A percentile compares a stretch with the other conserved stretches of the same genome.
These are phyloP conservation scores for Syzygium aqueum DNA, from an alignment of 345 rosid genomes.

Conservation along the genomic window DNA sequence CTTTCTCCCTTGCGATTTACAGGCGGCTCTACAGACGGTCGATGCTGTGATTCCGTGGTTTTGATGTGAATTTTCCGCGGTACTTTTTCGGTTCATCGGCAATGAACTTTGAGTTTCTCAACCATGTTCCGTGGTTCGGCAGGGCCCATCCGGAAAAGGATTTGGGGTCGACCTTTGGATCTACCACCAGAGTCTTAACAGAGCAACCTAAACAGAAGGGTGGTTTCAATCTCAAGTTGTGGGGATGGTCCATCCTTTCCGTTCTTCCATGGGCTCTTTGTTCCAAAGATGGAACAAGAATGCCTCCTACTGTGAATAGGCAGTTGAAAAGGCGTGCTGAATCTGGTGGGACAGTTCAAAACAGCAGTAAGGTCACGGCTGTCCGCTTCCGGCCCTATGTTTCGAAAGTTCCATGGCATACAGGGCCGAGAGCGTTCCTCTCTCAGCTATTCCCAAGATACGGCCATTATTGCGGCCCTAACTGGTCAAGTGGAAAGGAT, in stretches of 20 bases:
- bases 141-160: slow-evolving; percentile 18
- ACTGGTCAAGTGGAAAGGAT: slow-evolving; percentile 97
- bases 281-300: slow-evolving; percentile 16
- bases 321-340: slow-evolving; percentile 43
- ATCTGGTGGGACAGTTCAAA: slow-evolving; percentile 11
- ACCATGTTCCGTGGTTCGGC: slow-evolving; percentile 27
- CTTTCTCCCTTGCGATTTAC: neutral
- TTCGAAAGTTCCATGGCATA: slow-evolving; percentile 95
- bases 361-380: slow-evolving; percentile 8
- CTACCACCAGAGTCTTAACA: slow-evolving; percentile 7
- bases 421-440: slow-evolving; percentile 76
- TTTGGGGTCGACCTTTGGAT: slow-evolving; percentile 22
- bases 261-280: slow-evolving; percentile 40
- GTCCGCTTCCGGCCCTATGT: slow-evolving; percentile 86
- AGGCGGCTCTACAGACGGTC: neutral
- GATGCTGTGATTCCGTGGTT: neutral
- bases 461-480: slow-evolving; percentile 97
- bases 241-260: slow-evolving; percentile 60
- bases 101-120: slow-evolving; percentile 41
- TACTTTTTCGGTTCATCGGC: neutral
- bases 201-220: slow-evolving; percentile 28
- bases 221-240: slow-evolving; percentile 30
- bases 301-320: slow-evolving; percentile 58
- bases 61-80: neutral
- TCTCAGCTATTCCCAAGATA: slow-evolving; percentile 90